phyloP scores from a whole-genome alignment of 305 asterid genomes.

The Fraxinus latifolia region DNA sequence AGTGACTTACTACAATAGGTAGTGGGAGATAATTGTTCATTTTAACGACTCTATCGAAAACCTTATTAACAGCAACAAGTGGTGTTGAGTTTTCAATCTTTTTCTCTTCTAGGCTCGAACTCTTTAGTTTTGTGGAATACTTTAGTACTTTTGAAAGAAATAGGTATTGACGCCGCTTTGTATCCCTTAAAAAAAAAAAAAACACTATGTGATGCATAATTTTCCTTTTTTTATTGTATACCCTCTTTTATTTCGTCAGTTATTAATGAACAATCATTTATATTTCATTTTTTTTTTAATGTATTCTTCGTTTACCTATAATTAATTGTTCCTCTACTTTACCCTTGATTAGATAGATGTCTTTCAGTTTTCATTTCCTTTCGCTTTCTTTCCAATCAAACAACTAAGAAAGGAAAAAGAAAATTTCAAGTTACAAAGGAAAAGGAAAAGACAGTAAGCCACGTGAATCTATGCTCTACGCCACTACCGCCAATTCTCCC shows the following conservation, averaged over 20 bases:
- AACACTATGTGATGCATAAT: not conserved
- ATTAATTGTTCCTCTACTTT: conserved; percentile 16
- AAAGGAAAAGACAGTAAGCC: not conserved
- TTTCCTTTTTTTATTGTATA: not conserved
- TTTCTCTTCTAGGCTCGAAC: no score
- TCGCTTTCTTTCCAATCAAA: conserved; percentile 5
- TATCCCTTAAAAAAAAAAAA: not conserved
- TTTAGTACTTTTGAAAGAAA: not conserved
- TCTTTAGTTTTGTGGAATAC: not conserved
- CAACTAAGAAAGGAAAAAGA: not conserved
- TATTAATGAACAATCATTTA: not conserved
- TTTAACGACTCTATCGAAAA: no score
- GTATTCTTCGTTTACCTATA: no score
- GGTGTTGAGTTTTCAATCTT: no score
- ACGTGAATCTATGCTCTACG: conserved; percentile 28
- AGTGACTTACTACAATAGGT: no score
- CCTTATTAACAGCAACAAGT: no score
- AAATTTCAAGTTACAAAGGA: conserved; percentile 11
- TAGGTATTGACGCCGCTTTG: not conserved
- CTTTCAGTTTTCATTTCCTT: not conserved
- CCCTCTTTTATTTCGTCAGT: not conserved
- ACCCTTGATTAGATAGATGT: conserved; percentile 16
- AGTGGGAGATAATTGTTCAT: no score
- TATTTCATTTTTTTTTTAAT: not conserved
- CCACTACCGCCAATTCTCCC: conserved; percentile 27